A percentile compares a stretch with the other conserved stretches of the same genome.
phyloP scores from a whole-genome alignment of 2,329 filamentous ascomycete species.

The Dendryphion nanum region DNA sequence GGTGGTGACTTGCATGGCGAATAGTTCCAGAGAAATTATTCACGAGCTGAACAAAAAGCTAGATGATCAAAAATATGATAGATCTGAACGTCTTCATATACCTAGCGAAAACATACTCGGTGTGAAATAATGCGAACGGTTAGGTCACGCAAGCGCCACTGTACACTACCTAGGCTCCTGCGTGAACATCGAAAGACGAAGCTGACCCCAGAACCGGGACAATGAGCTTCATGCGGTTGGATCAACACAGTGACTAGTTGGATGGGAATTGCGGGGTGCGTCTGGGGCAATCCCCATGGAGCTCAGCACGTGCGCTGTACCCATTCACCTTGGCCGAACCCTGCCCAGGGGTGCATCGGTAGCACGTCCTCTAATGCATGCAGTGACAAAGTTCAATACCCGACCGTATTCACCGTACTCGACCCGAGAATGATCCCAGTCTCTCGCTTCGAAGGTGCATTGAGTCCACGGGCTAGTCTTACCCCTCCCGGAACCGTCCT shows the following conservation, averaged over 20 bases:
- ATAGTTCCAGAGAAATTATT: background rate
- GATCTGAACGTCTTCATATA: background rate
- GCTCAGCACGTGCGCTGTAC: background rate
- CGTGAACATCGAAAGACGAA: conserved; percentile 1
- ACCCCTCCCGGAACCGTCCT: no score
- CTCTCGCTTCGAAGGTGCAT: background rate
- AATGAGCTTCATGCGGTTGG: conserved; percentile 1
- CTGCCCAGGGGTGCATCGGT: background rate
- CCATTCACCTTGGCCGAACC: background rate
- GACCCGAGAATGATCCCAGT: background rate
- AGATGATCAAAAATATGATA: background rate
- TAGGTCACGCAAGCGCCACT: background rate
- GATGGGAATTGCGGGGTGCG: background rate
- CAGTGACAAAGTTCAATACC: background rate
- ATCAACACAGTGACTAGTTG: background rate
- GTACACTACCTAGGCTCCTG: background rate
- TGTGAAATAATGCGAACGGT: background rate
- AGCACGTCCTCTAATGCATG: background rate
- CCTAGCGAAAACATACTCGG: background rate
- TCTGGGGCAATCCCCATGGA: background rate
- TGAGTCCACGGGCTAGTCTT: background rate
- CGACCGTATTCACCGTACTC: background rate
- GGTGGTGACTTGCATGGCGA: background rate
- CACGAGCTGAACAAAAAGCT: background rate
- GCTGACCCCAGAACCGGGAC: background rate